Base-by-base conservation (phyloP, 441 rosid genomes). In the Pelargonium myrrhifolium region DNA sequence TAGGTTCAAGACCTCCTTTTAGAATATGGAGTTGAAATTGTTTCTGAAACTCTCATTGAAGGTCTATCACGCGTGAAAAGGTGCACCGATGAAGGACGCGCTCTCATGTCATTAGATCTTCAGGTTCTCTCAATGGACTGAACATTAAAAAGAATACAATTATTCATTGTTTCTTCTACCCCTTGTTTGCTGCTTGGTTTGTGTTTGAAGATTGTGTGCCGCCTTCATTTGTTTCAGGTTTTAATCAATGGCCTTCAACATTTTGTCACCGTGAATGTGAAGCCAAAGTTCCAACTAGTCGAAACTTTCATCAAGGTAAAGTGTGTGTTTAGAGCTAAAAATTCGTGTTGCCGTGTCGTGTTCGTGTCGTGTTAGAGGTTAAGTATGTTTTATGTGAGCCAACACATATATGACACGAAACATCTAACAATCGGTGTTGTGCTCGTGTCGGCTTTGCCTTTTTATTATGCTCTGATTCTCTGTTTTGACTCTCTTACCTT, bases 31-130 rank as follows among this genome's bases (percentile, higher is more conserved):
- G 83, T 95, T 14, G 97, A 90, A 75, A 89, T 95, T 67, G 87
- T 95, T 67, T 89, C 93, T 12, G 98, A 92, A 80, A 85, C 89
- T 71, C 97, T 95, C 11, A 76, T 87, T 26, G 99, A 95, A 84
- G 99, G 98, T 69, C 82, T 95, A 72, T 90, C 99, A 42, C 82
- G 98, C 67, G 92, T 95, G 73, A 95, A 89, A 84, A 87, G 86
- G 79, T 95, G 99, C 65, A 83, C 89, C 22, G 93, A 95, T 78
- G 97, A 87, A 85, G 99, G 99, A 71, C 87, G 98, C 49, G 97
- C 85, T 81, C 92, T 92, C 75, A 90, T 95, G 99, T 90, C 89
- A 55, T 77, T 95, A 67, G 99, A 92, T 84, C 82, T 85, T 74
- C 99, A 95, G 99, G 99, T 92, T 70, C 8, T 69, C 3, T 59